phyloP scores from a whole-genome alignment of 1,284 basidiomycete genomes.

The Moniliophthora roreri region DNA sequence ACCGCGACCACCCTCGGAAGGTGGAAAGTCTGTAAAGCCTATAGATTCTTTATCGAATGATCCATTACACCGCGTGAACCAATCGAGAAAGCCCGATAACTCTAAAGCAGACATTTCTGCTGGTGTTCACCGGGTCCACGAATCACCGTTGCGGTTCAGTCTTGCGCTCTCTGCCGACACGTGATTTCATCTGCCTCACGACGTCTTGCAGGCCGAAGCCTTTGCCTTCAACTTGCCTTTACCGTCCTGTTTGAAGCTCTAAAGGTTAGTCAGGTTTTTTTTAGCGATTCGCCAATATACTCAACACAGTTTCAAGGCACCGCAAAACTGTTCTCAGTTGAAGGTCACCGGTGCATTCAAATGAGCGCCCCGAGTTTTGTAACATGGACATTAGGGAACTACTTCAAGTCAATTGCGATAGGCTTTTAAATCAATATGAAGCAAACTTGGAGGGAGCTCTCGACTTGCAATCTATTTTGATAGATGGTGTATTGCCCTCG shows the following conservation, averaged over 20 bases:
- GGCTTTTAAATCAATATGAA: constrained; percentile 44
- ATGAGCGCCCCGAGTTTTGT: neutral
- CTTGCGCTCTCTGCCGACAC: neutral
- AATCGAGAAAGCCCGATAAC: constrained; percentile 32
- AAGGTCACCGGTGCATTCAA: neutral
- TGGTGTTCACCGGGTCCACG: neutral
- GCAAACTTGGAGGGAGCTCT: constrained; percentile 43
- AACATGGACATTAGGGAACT: constrained; percentile 30
- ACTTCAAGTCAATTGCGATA: constrained; percentile 39
- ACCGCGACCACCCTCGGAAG: constrained; percentile 63
- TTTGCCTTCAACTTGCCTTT: too few species aligned
- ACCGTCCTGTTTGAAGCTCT: too few species aligned
- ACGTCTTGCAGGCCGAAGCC: too few species aligned
- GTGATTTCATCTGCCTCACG: neutral
- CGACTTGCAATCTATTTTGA: constrained; percentile 48
- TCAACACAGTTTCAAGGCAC: too few species aligned
- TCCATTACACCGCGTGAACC: constrained; percentile 45
- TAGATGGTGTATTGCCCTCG: constrained; percentile 56
- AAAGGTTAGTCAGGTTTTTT: neutral
- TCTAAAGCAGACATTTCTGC: constrained; percentile 11
- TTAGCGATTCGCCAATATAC: too few species aligned
- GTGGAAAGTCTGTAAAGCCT: constrained; percentile 51
- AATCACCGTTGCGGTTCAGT: neutral
- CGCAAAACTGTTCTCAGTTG: too few species aligned
- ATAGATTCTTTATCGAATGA: constrained; percentile 40